Conservation (phyloP, 2,329 filamentous ascomycete genomes). For the Beauveria medogensis region DNA sequence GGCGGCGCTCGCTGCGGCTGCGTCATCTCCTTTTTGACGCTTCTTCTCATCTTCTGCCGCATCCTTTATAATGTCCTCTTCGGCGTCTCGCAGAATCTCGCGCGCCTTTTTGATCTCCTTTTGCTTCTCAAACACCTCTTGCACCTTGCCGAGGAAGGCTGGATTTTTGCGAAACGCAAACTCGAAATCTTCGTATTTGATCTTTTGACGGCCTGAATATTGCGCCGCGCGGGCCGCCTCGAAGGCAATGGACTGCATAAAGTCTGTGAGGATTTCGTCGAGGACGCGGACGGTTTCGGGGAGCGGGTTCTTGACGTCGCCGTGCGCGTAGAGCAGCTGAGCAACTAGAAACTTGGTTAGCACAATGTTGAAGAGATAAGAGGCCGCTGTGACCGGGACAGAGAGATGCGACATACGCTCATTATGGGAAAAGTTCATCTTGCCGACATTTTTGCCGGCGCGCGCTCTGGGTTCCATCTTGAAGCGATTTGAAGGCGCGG, state of each 20-base stretch:
- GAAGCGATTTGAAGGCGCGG: background rate
- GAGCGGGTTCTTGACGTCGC: conserved; percentile 69
- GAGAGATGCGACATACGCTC: conserved; percentile 48
- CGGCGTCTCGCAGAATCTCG: conserved; percentile 65
- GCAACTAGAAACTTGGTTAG: conserved; percentile 42
- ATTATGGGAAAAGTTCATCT: conserved; percentile 68
- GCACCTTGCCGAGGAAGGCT: conserved; percentile 77
- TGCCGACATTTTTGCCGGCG: conserved; percentile 71
- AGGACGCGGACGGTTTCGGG: conserved; percentile 78
- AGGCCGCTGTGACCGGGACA: background rate
- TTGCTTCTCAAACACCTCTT: conserved; percentile 83
- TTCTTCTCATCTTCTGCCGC: conserved; percentile 37
- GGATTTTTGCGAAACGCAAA: conserved; percentile 85
- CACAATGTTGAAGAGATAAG: background rate
- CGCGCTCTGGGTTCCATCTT: conserved; percentile 67
- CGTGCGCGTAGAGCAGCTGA: conserved; percentile 70
- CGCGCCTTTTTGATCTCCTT: conserved; percentile 76
- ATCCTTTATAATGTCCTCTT: conserved; percentile 49
- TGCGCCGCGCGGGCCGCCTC: conserved; percentile 78
- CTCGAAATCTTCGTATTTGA: conserved; percentile 97
- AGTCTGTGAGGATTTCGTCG: conserved; percentile 94
- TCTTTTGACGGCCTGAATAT: conserved; percentile 84
- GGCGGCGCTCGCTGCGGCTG: background rate
- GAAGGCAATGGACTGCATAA: conserved; percentile 89
- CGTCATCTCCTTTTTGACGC: conserved; percentile 22